Percentiles rank a stretch among this genome's conserved stretches.
Evolutionary conservation across 1,284 basidiomycete species (phyloP).

Genomic region (Ustilago curta): DNA sequence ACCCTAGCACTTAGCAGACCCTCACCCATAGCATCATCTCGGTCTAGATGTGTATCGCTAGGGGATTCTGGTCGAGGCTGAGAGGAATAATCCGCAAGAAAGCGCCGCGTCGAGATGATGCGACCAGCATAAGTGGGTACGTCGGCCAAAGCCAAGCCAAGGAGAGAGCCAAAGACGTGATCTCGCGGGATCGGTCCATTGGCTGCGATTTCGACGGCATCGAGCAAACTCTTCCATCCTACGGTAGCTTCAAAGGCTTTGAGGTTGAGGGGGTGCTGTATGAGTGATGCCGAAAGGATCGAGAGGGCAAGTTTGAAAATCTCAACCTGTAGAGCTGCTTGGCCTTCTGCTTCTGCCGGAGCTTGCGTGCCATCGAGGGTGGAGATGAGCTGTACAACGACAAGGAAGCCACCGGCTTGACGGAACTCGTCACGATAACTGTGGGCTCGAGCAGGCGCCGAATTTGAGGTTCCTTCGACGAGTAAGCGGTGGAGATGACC

Average conservation of each 20-base stretch:
- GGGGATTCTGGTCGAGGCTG: neutral
- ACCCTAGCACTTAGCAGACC: slow-evolving; percentile 10
- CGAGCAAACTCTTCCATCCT: slow-evolving; percentile 54
- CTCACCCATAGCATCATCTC: neutral
- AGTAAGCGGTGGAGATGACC: slow-evolving; percentile 56
- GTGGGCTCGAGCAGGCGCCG: slow-evolving; percentile 18
- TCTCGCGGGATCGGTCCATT: slow-evolving; percentile 14
- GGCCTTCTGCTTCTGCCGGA: slow-evolving; percentile 2
- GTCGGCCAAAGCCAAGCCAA: slow-evolving; percentile 59
- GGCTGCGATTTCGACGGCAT: slow-evolving; percentile 35
- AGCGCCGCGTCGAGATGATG: slow-evolving; percentile 29
- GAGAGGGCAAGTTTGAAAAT: slow-evolving; percentile 58
- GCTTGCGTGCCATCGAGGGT: slow-evolving; percentile 32
- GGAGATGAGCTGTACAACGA: slow-evolving; percentile 59
- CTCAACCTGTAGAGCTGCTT: slow-evolving; percentile 37
- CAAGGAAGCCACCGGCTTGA: slow-evolving; percentile 59
- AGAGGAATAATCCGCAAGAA: slow-evolving; percentile 10
- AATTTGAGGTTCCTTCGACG: slow-evolving; percentile 26
- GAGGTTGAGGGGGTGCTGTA: slow-evolving; percentile 51
- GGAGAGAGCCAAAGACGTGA: slow-evolving; percentile 47
- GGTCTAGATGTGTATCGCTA: neutral
- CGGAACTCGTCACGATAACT: slow-evolving; percentile 54
- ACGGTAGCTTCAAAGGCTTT: slow-evolving; percentile 49
- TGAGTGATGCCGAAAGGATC: slow-evolving; percentile 55
- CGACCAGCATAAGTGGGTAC: slow-evolving; percentile 35